A percentile compares a stretch with the other conserved stretches of the same genome.
phyloP scores from a whole-genome alignment of 1,284 basidiomycete species.

The Quambalaria eucalypti region DNA sequence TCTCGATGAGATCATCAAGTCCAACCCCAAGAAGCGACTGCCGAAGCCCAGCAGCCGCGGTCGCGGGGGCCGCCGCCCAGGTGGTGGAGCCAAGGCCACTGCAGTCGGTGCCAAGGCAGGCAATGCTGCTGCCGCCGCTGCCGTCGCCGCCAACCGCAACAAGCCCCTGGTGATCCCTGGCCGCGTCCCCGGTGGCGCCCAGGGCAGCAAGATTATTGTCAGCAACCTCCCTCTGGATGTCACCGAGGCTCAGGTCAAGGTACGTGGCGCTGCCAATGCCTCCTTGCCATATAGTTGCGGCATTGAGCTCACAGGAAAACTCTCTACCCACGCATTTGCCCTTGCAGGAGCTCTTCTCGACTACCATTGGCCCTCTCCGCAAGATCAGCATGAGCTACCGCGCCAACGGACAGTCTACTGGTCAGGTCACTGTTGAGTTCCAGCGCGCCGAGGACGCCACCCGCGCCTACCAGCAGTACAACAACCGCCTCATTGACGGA shows the following conservation, averaged over 20 bases:
- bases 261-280: too few relatives aligned
- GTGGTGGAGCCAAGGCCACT: slow-evolving; percentile 35
- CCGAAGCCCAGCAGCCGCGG: slow-evolving; percentile 18
- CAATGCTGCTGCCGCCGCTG: slow-evolving; percentile 28
- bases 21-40: slow-evolving; percentile 30
- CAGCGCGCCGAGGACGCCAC: slow-evolving; percentile 75
- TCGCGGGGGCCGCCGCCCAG: slow-evolving; percentile 13
- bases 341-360: slow-evolving; percentile 71
- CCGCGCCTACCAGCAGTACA: slow-evolving; percentile 87
- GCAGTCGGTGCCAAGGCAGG: slow-evolving; percentile 19
- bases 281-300: background rate
- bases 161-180: slow-evolving; percentile 44
- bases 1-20: slow-evolving; percentile 42
- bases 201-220: slow-evolving; percentile 77
- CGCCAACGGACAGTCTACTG: slow-evolving; percentile 74
- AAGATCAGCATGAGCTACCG: slow-evolving; percentile 80
- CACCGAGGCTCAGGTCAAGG: slow-evolving; percentile 83
- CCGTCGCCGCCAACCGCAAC: slow-evolving; percentile 38
- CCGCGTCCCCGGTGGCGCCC: slow-evolving; percentile 16
- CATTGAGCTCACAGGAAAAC: too few relatives aligned
- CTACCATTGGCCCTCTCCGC: slow-evolving; percentile 77
- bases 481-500: slow-evolving; percentile 98
- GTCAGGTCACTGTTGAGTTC: slow-evolving; percentile 79
- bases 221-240: slow-evolving; percentile 92
- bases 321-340: slow-evolving; percentile 7